Evolutionary conservation across 768 basidiomycete species (phyloP).

Genomic region (Cystofilobasidium ferigula): DNA sequence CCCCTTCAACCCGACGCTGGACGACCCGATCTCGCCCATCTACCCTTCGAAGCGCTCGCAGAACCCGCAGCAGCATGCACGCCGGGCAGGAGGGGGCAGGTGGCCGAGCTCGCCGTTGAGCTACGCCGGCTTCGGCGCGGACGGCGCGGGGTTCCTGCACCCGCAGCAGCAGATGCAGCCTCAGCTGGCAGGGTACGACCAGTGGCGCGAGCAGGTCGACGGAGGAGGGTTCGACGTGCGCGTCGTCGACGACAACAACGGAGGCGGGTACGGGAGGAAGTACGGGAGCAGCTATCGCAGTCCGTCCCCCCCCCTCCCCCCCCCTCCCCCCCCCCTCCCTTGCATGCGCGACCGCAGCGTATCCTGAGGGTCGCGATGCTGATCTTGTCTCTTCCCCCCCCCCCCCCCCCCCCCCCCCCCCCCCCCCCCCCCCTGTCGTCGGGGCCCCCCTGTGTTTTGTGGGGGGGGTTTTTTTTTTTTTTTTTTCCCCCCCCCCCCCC

Average conservation of each 20-base stretch:
- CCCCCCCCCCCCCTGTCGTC: too few relatives aligned
- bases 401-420: too few relatives aligned
- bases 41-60: conserved; percentile 1
- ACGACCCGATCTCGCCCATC: conserved; percentile 19
- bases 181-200: not conserved
- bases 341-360: too few relatives aligned
- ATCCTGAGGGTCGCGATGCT: too few relatives aligned
- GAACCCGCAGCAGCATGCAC: not conserved
- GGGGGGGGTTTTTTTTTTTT: too few relatives aligned
- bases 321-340: not conserved
- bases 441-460: too few relatives aligned
- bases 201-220: not conserved
- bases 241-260: not conserved
- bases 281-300: not conserved
- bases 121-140: not conserved
- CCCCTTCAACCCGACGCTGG: conserved; percentile 18
- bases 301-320: not conserved
- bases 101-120: not conserved
- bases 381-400: too few relatives aligned
- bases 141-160: too few relatives aligned
- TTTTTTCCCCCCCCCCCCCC: too few relatives aligned
- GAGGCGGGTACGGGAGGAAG: not conserved
- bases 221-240: not conserved
- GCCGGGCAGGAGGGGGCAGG: too few relatives aligned
- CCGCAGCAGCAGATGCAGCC: not conserved